Conservation (phyloP, 2,329 filamentous ascomycete species). For the Colletotrichum sp. region DNA sequence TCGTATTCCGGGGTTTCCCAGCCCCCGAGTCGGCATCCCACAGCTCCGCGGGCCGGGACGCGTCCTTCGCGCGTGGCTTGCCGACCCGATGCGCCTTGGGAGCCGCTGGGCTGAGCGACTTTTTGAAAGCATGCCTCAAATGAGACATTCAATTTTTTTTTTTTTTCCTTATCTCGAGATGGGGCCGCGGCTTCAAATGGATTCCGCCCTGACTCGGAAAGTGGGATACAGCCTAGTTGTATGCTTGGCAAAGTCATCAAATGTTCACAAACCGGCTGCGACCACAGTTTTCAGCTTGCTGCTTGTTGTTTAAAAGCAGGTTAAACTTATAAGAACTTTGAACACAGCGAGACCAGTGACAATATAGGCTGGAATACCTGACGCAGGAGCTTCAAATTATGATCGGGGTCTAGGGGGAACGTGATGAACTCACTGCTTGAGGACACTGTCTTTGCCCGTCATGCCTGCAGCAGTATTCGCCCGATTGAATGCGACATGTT, state of each 20-base stretch:
- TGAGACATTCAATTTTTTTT: neutral
- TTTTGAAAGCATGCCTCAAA: neutral
- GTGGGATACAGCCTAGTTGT: too few relatives aligned
- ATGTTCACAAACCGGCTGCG: rapidly evolving
- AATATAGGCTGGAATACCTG: too few relatives aligned
- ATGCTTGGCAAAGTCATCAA: neutral
- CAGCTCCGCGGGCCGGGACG: neutral
- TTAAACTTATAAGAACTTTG: too few relatives aligned
- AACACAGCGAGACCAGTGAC: too few relatives aligned
- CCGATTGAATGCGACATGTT: too few relatives aligned
- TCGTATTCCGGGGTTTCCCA: conserved; percentile 21
- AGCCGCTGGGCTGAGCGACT: neutral
- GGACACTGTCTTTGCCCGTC: too few relatives aligned
- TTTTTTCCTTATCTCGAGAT: neutral
- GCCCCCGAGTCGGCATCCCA: conserved; percentile 27
- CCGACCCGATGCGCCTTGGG: neutral
- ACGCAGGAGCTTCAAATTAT: too few relatives aligned
- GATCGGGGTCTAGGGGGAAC: too few relatives aligned
- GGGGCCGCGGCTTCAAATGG: neutral
- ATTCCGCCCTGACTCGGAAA: neutral
- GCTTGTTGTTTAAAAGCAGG: too few relatives aligned
- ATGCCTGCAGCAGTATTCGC: too few relatives aligned
- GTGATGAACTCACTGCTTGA: too few relatives aligned
- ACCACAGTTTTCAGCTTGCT: too few relatives aligned
- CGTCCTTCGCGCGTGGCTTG: neutral